Conservation (phyloP, 768 basidiomycete genomes). For the Leccinum aurantiacum region DNA sequence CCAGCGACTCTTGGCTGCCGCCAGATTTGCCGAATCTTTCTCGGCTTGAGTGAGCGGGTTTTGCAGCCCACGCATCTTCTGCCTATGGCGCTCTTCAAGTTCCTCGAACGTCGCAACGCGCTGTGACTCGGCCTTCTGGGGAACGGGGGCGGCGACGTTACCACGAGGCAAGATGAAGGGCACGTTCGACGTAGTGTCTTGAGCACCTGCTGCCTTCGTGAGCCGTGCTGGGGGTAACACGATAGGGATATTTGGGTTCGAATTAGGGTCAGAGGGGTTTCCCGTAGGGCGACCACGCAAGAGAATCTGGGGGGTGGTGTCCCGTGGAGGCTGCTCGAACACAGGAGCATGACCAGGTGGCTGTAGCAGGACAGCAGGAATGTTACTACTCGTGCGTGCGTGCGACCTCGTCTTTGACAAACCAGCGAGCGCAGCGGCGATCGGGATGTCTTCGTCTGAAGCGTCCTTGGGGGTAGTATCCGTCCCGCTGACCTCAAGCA, state of each 20-base stretch:
- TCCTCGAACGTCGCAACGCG: slow-evolving; percentile 85
- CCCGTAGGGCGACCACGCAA: slow-evolving; percentile 22
- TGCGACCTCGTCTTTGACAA: slow-evolving; percentile 16
- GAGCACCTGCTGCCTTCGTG: slow-evolving; percentile 37
- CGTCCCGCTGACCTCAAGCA: slow-evolving; percentile 46
- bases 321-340: slow-evolving; percentile 23
- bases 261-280: slow-evolving; percentile 16
- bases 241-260: slow-evolving; percentile 30
- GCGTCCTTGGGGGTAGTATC: slow-evolving; percentile 33
- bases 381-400: slow-evolving; percentile 17
- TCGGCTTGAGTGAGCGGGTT: slow-evolving; percentile 79
- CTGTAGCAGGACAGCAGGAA: slow-evolving; percentile 31
- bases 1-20: slow-evolving; percentile 79
- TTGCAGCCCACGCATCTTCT: slow-evolving; percentile 81
- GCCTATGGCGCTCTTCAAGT: slow-evolving; percentile 79
- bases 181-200: slow-evolving; percentile 37
- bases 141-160: slow-evolving; percentile 39
- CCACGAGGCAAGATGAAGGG: slow-evolving; percentile 47
- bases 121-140: slow-evolving; percentile 47
- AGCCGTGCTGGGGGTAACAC: slow-evolving; percentile 31
- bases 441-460: slow-evolving; percentile 37
- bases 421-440: slow-evolving; percentile 24
- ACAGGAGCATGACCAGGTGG: slow-evolving; percentile 32
- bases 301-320: slow-evolving; percentile 24
- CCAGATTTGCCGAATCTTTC: slow-evolving; percentile 72